Evolutionary conservation across 1,139 yeast genomes (phyloP).

Genomic region (Pichia terricola): DNA sequence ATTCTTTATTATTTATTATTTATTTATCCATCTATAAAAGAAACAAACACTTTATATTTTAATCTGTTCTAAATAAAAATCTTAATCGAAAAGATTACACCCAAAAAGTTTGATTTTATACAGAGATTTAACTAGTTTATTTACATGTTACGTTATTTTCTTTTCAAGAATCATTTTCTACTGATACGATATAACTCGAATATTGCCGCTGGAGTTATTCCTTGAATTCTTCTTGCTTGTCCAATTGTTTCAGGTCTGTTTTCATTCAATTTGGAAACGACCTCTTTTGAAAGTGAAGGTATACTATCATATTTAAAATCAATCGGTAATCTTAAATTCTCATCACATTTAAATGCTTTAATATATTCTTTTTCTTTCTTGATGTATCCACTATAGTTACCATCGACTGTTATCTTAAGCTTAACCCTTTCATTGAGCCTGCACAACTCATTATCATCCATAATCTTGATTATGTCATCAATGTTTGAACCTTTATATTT

Average conservation of each 20-base stretch:
- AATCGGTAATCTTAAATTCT: slow-evolving; percentile 55
- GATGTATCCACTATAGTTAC: slow-evolving; percentile 75
- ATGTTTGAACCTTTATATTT: slow-evolving; percentile 30
- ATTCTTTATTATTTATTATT: background rate
- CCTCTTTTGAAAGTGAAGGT: slow-evolving; percentile 61
- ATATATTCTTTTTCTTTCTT: slow-evolving; percentile 62
- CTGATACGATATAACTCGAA: slow-evolving; percentile 49
- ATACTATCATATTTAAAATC: slow-evolving; percentile 50
- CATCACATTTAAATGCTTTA: slow-evolving; percentile 77
- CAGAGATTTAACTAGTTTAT: too few relatives aligned
- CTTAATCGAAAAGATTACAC: too few relatives aligned
- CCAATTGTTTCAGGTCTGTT: slow-evolving; percentile 87
- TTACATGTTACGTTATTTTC: background rate
- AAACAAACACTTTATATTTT: too few relatives aligned
- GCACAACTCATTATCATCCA: slow-evolving; percentile 20
- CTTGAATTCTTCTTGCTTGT: slow-evolving; percentile 89
- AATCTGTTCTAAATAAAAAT: too few relatives aligned
- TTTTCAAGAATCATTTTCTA: slow-evolving; percentile 5
- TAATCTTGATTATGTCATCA: slow-evolving; percentile 29
- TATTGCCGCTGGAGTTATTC: slow-evolving; percentile 81
- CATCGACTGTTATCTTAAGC: slow-evolving; percentile 64
- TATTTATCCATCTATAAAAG: background rate
- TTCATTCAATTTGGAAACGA: slow-evolving; percentile 55
- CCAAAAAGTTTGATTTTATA: too few relatives aligned
- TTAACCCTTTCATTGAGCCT: slow-evolving; percentile 43